Evolutionary conservation across 2,329 filamentous ascomycete genomes (phyloP).

Genomic region (Phyllosticta citrichinensis): DNA sequence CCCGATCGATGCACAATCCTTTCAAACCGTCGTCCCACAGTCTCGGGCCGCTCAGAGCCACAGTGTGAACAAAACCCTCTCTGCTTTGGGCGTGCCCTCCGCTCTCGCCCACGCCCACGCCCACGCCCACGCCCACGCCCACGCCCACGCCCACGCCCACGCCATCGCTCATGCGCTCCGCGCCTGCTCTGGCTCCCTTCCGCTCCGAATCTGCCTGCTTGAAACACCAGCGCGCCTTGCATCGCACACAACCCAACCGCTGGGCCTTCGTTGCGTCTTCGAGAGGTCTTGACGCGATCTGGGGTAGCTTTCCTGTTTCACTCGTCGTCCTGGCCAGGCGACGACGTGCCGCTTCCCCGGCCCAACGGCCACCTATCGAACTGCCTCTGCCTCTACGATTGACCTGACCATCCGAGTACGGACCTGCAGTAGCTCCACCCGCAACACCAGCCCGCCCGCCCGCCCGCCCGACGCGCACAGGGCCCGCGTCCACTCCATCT

Average conservation of each 20-base stretch:
- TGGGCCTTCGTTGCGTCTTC: background rate
- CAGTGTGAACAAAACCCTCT: background rate
- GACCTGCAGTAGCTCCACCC: slow-evolving; percentile 10
- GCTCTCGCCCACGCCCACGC: background rate
- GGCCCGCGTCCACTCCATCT: background rate
- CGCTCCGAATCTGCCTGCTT: background rate
- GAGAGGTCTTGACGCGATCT: slow-evolving; percentile 6
- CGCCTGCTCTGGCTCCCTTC: background rate
- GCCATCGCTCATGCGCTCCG: background rate
- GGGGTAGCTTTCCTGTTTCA: slow-evolving; percentile 11
- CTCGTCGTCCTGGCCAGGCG: slow-evolving; percentile 3
- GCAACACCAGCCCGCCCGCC: background rate
- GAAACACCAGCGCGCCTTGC: background rate
- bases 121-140: too few species aligned
- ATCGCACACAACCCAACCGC: background rate
- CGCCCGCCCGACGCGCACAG: slow-evolving; percentile 6
- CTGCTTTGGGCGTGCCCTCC: background rate
- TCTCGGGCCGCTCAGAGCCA: background rate
- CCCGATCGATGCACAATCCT: background rate
- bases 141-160: background rate
- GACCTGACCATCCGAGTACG: background rate
- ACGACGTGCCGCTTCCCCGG: slow-evolving; percentile 6
- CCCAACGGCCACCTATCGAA: slow-evolving; percentile 2
- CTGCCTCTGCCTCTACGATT: background rate
- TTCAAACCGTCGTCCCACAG: background rate